Conservation (phyloP, 768 basidiomycete species). For the Leccinum disarticulatum region DNA sequence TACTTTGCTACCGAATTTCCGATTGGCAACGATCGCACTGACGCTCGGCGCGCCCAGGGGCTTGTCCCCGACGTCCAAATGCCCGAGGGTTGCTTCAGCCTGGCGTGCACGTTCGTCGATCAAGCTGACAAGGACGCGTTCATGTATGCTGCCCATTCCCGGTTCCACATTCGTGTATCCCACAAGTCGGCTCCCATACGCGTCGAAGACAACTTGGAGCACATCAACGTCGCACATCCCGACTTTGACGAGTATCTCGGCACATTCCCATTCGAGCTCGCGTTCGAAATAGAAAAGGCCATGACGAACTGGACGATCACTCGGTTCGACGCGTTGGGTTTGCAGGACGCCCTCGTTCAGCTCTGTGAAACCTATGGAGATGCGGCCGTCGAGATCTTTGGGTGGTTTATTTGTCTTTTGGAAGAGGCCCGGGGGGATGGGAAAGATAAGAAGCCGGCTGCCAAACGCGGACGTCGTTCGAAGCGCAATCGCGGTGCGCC, state of each 20-base stretch:
- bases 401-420: constrained; percentile 16
- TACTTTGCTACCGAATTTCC: constrained; percentile 17
- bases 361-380: constrained; percentile 20
- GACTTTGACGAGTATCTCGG: constrained; percentile 26
- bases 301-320: constrained; percentile 30
- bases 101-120: constrained; percentile 31
- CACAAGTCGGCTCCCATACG: constrained; percentile 7
- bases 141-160: constrained; percentile 19
- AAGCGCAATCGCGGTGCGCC: background rate
- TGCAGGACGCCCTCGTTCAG: constrained; percentile 19
- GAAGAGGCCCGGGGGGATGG: constrained; percentile 14
- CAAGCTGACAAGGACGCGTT: constrained; percentile 31
- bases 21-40: background rate
- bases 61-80: constrained; percentile 25
- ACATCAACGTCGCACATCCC: background rate
- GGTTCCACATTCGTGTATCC: constrained; percentile 23
- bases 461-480: background rate
- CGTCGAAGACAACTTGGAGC: constrained; percentile 13
- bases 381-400: constrained; percentile 25
- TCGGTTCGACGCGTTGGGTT: constrained; percentile 16
- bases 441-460: background rate
- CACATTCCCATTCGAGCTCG: constrained; percentile 34
- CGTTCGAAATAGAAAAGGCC: constrained; percentile 41
- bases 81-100: constrained; percentile 30
- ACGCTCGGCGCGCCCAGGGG: constrained; percentile 25